Conservation (phyloP, 148 eudicot species). For the Silene conica region DNA sequence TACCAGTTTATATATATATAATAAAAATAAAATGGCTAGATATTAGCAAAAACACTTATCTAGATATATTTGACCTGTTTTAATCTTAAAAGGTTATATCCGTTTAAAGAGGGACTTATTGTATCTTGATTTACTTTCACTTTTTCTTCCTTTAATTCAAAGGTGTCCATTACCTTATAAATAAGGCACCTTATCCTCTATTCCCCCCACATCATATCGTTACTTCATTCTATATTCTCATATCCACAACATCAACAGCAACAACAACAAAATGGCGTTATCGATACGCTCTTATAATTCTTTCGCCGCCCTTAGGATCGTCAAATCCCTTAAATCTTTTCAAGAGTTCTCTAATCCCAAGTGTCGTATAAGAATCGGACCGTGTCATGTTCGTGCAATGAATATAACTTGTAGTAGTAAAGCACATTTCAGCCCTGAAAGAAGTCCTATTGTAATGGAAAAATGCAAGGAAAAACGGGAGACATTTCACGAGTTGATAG, state of each 20-base stretch:
- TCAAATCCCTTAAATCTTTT: slow-evolving; percentile 35
- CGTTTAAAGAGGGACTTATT: no score
- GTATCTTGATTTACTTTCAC: slow-evolving; percentile 26
- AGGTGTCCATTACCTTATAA: slow-evolving; percentile 18
- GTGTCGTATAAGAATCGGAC: slow-evolving; percentile 42
- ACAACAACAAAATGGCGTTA: slow-evolving; percentile 49
- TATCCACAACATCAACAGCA: slow-evolving; percentile 19
- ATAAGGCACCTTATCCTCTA: slow-evolving; percentile 5
- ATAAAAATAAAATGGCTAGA: no score
- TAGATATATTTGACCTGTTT: no score
- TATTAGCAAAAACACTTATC: no score
- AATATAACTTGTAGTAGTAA: slow-evolving; percentile 28
- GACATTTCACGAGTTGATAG: slow-evolving; percentile 40
- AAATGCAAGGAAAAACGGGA: slow-evolving; percentile 37
- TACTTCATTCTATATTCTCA: slow-evolving; percentile 31
- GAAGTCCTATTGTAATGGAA: slow-evolving; percentile 22
- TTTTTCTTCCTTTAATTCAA: slow-evolving; percentile 15
- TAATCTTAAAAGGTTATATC: no score
- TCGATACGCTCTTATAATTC: slow-evolving; percentile 65
- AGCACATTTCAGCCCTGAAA: slow-evolving; percentile 25
- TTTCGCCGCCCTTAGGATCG: slow-evolving; percentile 42
- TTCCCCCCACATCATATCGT: slow-evolving; percentile 21
- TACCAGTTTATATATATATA: no score
- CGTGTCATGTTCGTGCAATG: slow-evolving; percentile 35
- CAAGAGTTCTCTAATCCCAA: slow-evolving; percentile 48